Base-by-base conservation (phyloP, 2,329 filamentous ascomycete genomes). In the Cercospora sp. region DNA sequence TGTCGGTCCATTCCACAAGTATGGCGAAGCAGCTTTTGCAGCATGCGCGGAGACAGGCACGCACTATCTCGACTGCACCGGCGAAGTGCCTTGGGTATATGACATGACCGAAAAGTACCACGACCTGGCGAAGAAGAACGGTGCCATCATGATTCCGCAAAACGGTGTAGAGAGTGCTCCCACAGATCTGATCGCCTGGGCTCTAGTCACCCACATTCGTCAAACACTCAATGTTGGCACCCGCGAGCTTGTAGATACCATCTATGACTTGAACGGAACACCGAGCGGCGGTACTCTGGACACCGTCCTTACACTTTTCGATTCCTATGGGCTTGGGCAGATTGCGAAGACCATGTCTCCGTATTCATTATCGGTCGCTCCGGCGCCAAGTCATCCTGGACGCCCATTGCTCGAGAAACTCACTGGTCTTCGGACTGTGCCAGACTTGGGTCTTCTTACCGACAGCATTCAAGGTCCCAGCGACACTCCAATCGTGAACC, bases 21-120 rank as follows among this genome's bases (percentile, higher is more conserved):
- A 89, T 77, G 89, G 88, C n/a, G 85, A 85, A 34, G 85, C 86
- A 0, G 86, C 90, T 3, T 83, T 91, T 8, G 86, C 88, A 72
- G 88, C 88, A 6, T 91, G 88, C 74, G 88, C 87, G 3, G 81
- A 84, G 63, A 85, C 84, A 71, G 88, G 89, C 5, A 91, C 89
- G 3, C 88, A 91, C 76, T 91, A 91, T 74, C 78, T 91, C 65
- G 89, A 91, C 76, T 86, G 85, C 59, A 90, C 88, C 5, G 89
- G 88, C 59, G 66, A 68, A 43, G 66, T 68, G 34, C 66, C 66
- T 16, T 91, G 88, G 88, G 82, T 89, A 45, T 84, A 84, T 70
- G 83, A 87, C 58, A 88, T 90, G 80, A 83, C 90, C 66, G 78
- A 84, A 21, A 87, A 88, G 73, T 89, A 89, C 73, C 84, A 90